Percentiles rank a stretch among this genome's conserved stretches.
phyloP scores from a whole-genome alignment of 805 yeast genomes.

The Ogataea corticis region DNA sequence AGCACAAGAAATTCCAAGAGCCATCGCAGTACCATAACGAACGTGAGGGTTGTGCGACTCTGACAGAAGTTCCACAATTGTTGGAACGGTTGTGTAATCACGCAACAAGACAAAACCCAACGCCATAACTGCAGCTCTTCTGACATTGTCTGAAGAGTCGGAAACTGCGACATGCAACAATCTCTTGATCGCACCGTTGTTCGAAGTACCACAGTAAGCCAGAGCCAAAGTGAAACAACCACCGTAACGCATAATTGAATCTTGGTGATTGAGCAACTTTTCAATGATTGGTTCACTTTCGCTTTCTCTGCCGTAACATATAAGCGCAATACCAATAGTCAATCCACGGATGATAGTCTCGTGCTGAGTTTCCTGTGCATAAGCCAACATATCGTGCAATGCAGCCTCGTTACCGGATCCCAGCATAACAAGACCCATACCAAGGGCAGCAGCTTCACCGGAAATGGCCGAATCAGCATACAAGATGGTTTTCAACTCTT shows the following conservation, averaged over 20 bases:
- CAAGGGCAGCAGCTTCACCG: conserved; percentile 94
- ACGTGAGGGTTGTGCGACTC: conserved; percentile 98
- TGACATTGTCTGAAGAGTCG: conserved; percentile 93
- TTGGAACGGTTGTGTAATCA: conserved; percentile 90
- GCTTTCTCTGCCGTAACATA: conserved; percentile 84
- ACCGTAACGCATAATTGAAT: conserved; percentile 87
- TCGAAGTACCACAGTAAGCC: conserved; percentile 96
- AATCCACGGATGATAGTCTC: conserved; percentile 94
- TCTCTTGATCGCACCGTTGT: conserved; percentile 81
- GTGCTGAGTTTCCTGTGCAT: conserved; percentile 94
- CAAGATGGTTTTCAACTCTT: conserved; percentile 77
- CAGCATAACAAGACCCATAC: conserved; percentile 94
- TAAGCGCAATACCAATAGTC: conserved; percentile 83
- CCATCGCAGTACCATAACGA: conserved; percentile 97
- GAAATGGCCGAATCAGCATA: conserved; percentile 91
- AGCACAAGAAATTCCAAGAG: conserved; percentile 95
- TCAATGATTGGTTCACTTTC: conserved; percentile 71
- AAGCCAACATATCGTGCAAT: conserved; percentile 76
- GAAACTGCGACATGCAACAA: conserved; percentile 92
- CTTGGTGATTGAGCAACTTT: conserved; percentile 68
- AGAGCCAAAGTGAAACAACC: conserved; percentile 92
- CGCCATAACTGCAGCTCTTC: conserved; percentile 92
- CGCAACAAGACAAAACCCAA: conserved; percentile 89
- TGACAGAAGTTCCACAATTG: conserved; percentile 87
- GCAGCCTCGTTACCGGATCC: conserved; percentile 80